These are phyloP conservation scores for Umbelopsis sp. DNA, from an alignment of 192 early-diverging fungal genomes.

Conservation along the genomic window DNA sequence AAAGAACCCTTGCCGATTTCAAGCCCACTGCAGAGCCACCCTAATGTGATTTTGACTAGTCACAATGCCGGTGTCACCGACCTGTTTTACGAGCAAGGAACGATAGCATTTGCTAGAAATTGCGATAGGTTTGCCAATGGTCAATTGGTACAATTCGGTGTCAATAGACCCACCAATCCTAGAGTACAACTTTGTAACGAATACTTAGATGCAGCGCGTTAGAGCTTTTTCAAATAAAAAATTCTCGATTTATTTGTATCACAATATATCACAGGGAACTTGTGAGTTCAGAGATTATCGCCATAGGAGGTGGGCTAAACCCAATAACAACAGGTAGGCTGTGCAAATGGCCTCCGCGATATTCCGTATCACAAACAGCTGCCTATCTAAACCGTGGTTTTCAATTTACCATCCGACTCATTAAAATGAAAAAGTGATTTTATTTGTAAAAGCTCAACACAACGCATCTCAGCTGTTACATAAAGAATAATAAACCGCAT, in stretches of 20 bases:
- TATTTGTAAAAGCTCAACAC: too few species aligned
- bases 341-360: too few species aligned
- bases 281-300: too few species aligned
- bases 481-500: not conserved
- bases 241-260: not conserved
- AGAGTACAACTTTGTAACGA: constrained; percentile 2
- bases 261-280: too few species aligned
- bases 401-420: too few species aligned
- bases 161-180: not conserved
- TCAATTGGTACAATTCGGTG: not conserved
- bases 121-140: not conserved
- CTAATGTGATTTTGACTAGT: constrained; percentile 14
- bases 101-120: constrained; percentile 19
- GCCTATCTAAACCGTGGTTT: too few species aligned
- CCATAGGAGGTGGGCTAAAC: too few species aligned
- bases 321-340: too few species aligned
- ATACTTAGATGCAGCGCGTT: not conserved
- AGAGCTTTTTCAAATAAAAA: not conserved
- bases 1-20: constrained; percentile 44
- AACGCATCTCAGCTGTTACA: not conserved
- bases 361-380: too few species aligned
- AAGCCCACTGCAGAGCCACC: constrained; percentile 27
- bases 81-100: constrained; percentile 22
- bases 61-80: constrained; percentile 11
- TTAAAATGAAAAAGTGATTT: too few species aligned